Conservation (phyloP, 345 rosid genomes). For the thale cress (Arabidopsis thaliana) region TAIR10.1 NC_003070.9:29899501-29900000, state of each 20-base stretch:
- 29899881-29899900: too few species aligned
- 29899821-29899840: neutral
- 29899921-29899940: neutral
- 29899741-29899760: constrained; percentile 40
- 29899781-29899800: constrained; percentile 46
- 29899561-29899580: constrained; percentile 33
- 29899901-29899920: neutral
- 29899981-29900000: neutral
- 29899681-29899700: constrained; percentile 43
- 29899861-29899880: too few species aligned
- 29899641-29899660: constrained; percentile 66
- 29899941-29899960: neutral
- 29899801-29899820: constrained; percentile 22
- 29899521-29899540: constrained; percentile 48
- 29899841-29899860: too few species aligned
- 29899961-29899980: neutral
- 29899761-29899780: constrained; percentile 42
- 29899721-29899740: constrained; percentile 78
- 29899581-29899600: neutral
- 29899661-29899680: constrained; percentile 63
- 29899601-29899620: constrained; percentile 1
- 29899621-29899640: constrained; percentile 25
- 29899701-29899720: constrained; percentile 63
- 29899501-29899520: constrained; percentile 60
- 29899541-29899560: constrained; percentile 49